These are phyloP conservation scores for Blastobotrys peoriensis DNA, from an alignment of 805 yeast genomes.

Conservation along the genomic window DNA sequence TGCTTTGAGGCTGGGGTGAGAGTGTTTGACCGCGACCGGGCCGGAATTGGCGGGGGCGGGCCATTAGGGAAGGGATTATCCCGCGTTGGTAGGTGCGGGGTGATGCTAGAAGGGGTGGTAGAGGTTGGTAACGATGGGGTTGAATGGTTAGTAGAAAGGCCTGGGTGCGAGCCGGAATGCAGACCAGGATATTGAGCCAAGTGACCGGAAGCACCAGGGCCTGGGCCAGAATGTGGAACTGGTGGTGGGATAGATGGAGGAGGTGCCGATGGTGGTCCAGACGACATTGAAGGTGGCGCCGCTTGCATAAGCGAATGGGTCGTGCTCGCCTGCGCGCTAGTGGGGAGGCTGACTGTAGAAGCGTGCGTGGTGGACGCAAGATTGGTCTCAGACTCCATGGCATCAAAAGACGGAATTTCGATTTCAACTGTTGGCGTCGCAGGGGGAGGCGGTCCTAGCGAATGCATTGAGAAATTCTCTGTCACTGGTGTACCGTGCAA, in stretches of 20 bases:
- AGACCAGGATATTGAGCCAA: too few species aligned
- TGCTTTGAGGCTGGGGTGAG: not conserved
- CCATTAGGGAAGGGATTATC: conserved; percentile 5
- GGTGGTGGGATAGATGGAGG: conserved; percentile 4
- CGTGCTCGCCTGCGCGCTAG: conserved; percentile 6
- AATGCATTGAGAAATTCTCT: conserved; percentile 27
- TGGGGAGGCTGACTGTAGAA: conserved; percentile 6
- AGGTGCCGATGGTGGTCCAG: too few species aligned
- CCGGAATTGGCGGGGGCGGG: conserved; percentile 13
- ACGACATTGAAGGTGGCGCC: not conserved
- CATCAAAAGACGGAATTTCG: conserved; percentile 27
- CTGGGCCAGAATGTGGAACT: too few species aligned
- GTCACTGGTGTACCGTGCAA: not conserved
- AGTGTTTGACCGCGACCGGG: conserved; percentile 6
- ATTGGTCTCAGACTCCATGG: conserved; percentile 17
- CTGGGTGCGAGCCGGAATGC: conserved; percentile 17
- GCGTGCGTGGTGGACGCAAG: conserved; percentile 10
- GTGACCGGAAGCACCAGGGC: too few species aligned
- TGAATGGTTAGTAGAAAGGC: conserved; percentile 28
- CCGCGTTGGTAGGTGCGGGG: conserved; percentile 1
- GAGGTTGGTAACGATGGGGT: conserved; percentile 13
- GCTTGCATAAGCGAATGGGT: conserved; percentile 6
- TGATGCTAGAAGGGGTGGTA: conserved; percentile 8
- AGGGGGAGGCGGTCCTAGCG: conserved; percentile 10
- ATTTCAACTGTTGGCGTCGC: conserved; percentile 22